These are phyloP conservation scores for Orobanche coerulescens DNA, from an alignment of 257 asterid species.

Conservation along the genomic window DNA sequence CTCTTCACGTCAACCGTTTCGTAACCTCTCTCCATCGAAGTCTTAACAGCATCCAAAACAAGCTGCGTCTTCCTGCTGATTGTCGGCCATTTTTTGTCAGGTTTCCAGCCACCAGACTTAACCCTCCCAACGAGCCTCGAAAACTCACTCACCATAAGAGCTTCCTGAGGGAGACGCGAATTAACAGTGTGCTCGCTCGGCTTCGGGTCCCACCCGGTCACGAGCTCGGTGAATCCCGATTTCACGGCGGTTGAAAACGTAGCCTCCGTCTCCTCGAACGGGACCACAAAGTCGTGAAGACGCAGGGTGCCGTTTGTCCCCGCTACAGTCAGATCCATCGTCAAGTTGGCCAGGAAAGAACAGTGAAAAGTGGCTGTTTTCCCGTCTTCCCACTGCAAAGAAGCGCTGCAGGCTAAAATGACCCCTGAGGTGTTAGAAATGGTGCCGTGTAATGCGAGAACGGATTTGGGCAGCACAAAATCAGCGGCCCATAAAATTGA, in stretches of 20 bases:
- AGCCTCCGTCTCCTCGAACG: constrained; percentile 44
- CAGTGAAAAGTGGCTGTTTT: constrained; percentile 59
- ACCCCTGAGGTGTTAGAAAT: constrained; percentile 44
- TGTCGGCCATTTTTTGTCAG: constrained; percentile 56
- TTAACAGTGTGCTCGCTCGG: constrained; percentile 40
- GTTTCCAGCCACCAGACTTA: constrained; percentile 31
- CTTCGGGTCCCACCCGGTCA: constrained; percentile 38
- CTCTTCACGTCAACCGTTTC: constrained; percentile 32
- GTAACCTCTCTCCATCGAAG: constrained; percentile 52
- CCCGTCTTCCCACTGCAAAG: constrained; percentile 59
- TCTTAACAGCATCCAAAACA: constrained; percentile 64
- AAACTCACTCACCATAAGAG: constrained; percentile 57
- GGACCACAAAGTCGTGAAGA: constrained; percentile 51
- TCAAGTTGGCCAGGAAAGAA: constrained; percentile 52
- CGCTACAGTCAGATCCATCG: constrained; percentile 46
- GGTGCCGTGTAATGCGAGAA: constrained; percentile 38
- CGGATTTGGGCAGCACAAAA: constrained; percentile 52
- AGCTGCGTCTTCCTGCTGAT: constrained; percentile 63
- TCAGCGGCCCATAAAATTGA: constrained; percentile 66
- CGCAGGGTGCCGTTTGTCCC: constrained; percentile 53
- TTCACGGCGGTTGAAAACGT: constrained; percentile 34
- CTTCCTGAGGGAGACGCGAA: constrained; percentile 70
- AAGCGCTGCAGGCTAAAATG: constrained; percentile 56
- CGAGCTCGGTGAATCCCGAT: constrained; percentile 32
- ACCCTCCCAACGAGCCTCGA: constrained; percentile 37